A percentile compares a stretch with the other conserved stretches of the same genome.
Conservation (phyloP, 495 filamentous ascomycete genomes). For the Articulospora tetracladia region DNA sequence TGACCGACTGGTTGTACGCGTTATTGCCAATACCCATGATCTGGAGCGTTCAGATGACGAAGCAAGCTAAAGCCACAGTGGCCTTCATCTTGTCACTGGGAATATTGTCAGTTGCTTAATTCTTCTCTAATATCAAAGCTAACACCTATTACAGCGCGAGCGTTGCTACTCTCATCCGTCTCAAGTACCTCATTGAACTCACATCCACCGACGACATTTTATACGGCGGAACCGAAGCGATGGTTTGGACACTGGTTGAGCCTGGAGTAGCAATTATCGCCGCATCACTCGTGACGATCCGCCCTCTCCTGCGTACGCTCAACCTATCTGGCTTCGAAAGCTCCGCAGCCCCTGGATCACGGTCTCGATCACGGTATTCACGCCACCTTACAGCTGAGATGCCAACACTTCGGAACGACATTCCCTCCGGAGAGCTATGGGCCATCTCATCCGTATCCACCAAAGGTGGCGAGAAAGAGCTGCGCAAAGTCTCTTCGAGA, state of each 20-base stretch:
- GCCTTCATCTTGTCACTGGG: conserved; percentile 34
- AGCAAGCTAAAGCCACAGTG: conserved; percentile 34
- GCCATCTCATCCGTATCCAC: background rate
- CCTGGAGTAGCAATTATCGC: conserved; percentile 40
- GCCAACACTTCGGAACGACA: background rate
- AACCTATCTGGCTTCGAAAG: conserved; percentile 31
- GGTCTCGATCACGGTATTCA: background rate
- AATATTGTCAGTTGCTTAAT: conserved; percentile 26
- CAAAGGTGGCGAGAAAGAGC: background rate
- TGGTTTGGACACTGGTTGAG: conserved; percentile 41
- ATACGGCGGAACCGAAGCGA: conserved; percentile 31
- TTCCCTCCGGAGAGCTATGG: background rate
- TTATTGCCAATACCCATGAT: conserved; percentile 39
- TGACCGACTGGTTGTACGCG: conserved; percentile 39
- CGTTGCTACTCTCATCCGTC: conserved; percentile 35
- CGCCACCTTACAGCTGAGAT: background rate
- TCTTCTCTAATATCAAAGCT: background rate
- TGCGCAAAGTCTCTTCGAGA: background rate
- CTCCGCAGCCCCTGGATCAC: background rate
- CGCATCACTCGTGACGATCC: conserved; percentile 36
- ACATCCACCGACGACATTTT: conserved; percentile 32
- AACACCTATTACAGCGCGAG: conserved; percentile 27
- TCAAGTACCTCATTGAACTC: conserved; percentile 34
- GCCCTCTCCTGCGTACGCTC: conserved; percentile 35
- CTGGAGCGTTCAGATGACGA: conserved; percentile 32